phyloP scores from a whole-genome alignment of 1,139 yeast genomes.

The Magnusiomyces tetraspermus region DNA sequence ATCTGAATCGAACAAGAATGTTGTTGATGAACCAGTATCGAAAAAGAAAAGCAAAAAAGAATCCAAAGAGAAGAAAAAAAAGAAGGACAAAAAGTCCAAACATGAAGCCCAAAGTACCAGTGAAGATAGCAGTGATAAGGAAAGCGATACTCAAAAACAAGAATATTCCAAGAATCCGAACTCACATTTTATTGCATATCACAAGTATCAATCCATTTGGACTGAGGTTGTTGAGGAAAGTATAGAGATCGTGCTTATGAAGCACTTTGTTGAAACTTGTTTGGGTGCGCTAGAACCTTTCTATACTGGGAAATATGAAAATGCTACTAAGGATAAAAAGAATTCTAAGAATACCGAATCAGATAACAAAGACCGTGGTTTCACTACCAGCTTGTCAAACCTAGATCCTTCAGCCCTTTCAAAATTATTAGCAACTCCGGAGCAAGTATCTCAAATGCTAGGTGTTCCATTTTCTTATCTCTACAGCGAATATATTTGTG shows the following conservation, averaged over 20 bases:
- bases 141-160: too few species aligned
- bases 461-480: conserved; percentile 11
- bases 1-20: neutral
- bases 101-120: neutral
- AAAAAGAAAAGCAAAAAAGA: neutral
- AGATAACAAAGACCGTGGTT: too few species aligned
- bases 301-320: neutral
- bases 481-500: neutral
- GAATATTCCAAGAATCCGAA: neutral
- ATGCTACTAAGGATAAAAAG: neutral
- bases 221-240: conserved; percentile 22
- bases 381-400: neutral
- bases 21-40: neutral
- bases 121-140: neutral
- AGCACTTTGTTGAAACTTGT: conserved; percentile 17
- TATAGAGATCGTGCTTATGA: conserved; percentile 16
- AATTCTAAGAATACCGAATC: neutral
- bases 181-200: conserved; percentile 17
- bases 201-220: conserved; percentile 24
- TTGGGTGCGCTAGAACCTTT: neutral
- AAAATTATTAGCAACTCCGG: conserved; percentile 16
- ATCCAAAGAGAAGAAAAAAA: neutral
- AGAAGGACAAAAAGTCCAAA: neutral
- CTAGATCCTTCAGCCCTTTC: neutral
- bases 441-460: conserved; percentile 16